Conservation (phyloP, 1,284 basidiomycete species). For the Rhodotorula mucilaginosa region DNA sequence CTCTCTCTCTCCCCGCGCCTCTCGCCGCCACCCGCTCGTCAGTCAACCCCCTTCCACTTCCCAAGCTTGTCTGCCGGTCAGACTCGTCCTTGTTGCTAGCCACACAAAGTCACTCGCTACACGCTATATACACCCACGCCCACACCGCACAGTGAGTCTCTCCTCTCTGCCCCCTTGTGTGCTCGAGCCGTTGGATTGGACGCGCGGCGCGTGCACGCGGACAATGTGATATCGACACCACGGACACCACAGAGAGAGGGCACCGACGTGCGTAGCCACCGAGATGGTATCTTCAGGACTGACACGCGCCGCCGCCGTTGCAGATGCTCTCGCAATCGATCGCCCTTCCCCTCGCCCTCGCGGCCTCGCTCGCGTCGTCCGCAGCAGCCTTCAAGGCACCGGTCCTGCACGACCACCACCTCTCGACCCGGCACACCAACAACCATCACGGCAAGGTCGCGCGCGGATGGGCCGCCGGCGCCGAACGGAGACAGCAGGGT, state of each 20-base stretch:
- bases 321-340: background rate
- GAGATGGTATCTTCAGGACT: no score
- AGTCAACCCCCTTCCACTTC: background rate
- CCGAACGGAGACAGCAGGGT: background rate
- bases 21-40: background rate
- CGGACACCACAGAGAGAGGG: no score
- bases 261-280: no score
- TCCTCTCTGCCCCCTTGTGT: no score
- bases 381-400: slow-evolving; percentile 6
- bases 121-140: background rate
- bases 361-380: background rate
- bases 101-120: background rate
- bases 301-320: no score
- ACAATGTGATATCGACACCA: no score
- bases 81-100: background rate
- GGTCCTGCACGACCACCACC: slow-evolving; percentile 6
- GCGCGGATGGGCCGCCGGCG: slow-evolving; percentile 2
- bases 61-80: background rate
- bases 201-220: no score
- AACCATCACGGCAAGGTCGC: slow-evolving; percentile 6
- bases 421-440: background rate
- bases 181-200: no score
- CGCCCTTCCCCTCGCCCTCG: background rate
- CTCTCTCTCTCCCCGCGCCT: background rate
- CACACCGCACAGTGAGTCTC: background rate